These are phyloP conservation scores for Kodamaea kakaduensis DNA, from an alignment of 805 yeast species.

Conservation along the genomic window DNA sequence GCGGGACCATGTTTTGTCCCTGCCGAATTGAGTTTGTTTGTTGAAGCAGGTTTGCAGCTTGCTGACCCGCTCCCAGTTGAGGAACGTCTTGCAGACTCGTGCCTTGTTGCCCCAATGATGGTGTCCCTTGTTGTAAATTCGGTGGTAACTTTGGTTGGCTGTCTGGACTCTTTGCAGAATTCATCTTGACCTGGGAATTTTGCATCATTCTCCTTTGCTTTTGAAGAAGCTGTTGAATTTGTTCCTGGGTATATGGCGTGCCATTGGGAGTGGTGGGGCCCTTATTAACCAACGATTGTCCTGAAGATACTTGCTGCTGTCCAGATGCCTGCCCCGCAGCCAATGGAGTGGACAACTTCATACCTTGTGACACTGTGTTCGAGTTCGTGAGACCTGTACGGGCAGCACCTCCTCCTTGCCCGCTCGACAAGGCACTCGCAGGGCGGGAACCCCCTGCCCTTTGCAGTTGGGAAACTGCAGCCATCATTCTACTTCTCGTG, in stretches of 20 bases:
- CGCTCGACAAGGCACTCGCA: not conserved
- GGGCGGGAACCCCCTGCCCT: slow-evolving; percentile 5
- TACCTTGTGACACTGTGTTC: not conserved
- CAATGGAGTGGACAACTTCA: not conserved
- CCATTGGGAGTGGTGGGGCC: slow-evolving; percentile 51
- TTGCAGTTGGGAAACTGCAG: slow-evolving; percentile 38
- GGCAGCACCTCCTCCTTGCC: not conserved
- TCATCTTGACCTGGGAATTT: slow-evolving; percentile 7
- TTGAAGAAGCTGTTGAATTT: slow-evolving; percentile 54
- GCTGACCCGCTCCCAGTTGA: slow-evolving; percentile 3
- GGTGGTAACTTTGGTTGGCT: not conserved
- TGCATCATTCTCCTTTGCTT: slow-evolving; percentile 48
- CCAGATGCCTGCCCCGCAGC: slow-evolving; percentile 3
- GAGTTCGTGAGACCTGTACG: not conserved
- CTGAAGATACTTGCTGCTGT: slow-evolving; percentile 7
- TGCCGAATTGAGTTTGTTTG: slow-evolving; percentile 1
- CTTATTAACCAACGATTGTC: slow-evolving; percentile 17
- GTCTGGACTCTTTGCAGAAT: slow-evolving; percentile 2
- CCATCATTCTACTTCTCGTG: slow-evolving; percentile 39
- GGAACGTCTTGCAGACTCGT: too few species aligned
- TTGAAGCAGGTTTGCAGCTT: slow-evolving; percentile 4
- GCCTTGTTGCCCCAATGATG: too few species aligned
- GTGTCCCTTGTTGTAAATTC: slow-evolving; percentile 13
- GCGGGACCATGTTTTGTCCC: not conserved
- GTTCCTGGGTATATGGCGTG: slow-evolving; percentile 57